Conservation (phyloP, 2,329 filamentous ascomycete species). For the Xylaria sp. region DNA sequence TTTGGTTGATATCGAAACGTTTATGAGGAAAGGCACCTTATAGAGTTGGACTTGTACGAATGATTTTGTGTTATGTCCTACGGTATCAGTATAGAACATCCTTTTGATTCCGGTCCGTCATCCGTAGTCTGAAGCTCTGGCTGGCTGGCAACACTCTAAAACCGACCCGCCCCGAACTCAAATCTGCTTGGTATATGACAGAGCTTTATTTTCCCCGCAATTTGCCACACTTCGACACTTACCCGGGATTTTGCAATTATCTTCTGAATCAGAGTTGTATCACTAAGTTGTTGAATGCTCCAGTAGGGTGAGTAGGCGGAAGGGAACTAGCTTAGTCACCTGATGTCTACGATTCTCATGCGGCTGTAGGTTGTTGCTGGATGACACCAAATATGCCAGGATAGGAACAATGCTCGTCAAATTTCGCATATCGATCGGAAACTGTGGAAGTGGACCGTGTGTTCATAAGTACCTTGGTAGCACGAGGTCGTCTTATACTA, state of each 20-base stretch:
- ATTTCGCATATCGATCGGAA: conserved; percentile 28
- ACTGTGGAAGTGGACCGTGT: conserved; percentile 31
- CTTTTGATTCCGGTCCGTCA: not conserved
- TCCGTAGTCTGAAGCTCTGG: not conserved
- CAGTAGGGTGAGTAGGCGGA: too few relatives aligned
- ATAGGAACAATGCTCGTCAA: conserved; percentile 32
- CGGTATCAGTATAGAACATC: too few relatives aligned
- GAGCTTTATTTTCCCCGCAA: too few relatives aligned
- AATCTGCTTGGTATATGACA: too few relatives aligned
- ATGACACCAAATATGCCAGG: conserved; percentile 29
- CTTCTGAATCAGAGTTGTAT: too few relatives aligned
- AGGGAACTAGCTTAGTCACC: too few relatives aligned
- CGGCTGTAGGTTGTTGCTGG: conserved; percentile 4
- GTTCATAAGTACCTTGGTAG: conserved; percentile 37
- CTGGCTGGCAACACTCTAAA: not conserved
- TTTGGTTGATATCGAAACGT: not conserved
- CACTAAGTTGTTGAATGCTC: too few relatives aligned
- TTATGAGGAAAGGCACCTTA: not conserved
- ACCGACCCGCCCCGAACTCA: not conserved
- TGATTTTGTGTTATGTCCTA: not conserved
- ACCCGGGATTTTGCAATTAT: too few relatives aligned
- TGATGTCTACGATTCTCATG: not conserved
- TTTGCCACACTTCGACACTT: too few relatives aligned
- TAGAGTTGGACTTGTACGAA: not conserved
- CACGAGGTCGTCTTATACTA: conserved; percentile 35